Conservation (phyloP, 1,139 yeast genomes). For the Candida tunisiensis region DNA sequence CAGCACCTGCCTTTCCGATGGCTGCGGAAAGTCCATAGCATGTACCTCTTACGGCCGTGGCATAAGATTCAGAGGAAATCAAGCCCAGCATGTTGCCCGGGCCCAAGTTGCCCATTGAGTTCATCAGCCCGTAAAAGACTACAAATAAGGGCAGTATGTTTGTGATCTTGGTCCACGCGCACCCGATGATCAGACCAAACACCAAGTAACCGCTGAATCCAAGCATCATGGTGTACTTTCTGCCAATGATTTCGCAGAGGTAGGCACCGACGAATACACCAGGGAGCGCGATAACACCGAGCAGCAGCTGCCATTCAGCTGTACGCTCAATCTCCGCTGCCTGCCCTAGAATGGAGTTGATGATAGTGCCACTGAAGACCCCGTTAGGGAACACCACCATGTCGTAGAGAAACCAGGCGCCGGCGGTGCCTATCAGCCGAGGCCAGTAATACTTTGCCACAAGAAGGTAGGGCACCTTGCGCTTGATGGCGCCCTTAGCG, state of each 20-base stretch:
- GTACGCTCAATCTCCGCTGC: slow-evolving; percentile 25
- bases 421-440: slow-evolving; percentile 37
- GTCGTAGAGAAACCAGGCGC: slow-evolving; percentile 48
- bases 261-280: slow-evolving; percentile 44
- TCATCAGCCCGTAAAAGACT: slow-evolving; percentile 41
- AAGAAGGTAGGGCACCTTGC: slow-evolving; percentile 34
- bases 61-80: slow-evolving; percentile 48
- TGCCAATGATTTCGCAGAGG: slow-evolving; percentile 35
- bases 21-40: slow-evolving; percentile 36
- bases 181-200: slow-evolving; percentile 44
- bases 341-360: slow-evolving; percentile 27
- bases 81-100: slow-evolving; percentile 68
- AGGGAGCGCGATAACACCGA: slow-evolving; percentile 36
- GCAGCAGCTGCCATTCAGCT: slow-evolving; percentile 42
- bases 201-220: slow-evolving; percentile 43
- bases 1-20: slow-evolving; percentile 39
- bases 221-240: slow-evolving; percentile 39
- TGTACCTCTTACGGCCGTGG: slow-evolving; percentile 65
- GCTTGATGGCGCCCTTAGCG: slow-evolving; percentile 33
- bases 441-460: slow-evolving; percentile 39
- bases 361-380: slow-evolving; percentile 37
- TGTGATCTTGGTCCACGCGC: slow-evolving; percentile 30
- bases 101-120: slow-evolving; percentile 50
- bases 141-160: slow-evolving; percentile 38
- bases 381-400: slow-evolving; percentile 54